phyloP scores from a whole-genome alignment of 2,329 filamentous ascomycete species.

The Monilinia fructigena region DNA sequence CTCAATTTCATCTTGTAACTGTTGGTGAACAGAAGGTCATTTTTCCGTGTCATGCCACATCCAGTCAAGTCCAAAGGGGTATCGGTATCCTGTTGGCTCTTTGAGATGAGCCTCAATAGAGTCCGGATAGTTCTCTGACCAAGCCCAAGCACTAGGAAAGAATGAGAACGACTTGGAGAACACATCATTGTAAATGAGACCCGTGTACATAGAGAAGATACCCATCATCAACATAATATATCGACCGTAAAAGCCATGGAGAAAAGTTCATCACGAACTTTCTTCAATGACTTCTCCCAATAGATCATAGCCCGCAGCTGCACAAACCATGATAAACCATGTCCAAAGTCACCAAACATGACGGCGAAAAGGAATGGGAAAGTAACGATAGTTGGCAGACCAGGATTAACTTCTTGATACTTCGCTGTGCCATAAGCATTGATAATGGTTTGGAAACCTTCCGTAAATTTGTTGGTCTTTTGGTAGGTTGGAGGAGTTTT shows the following conservation, averaged over 20 bases:
- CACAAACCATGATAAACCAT: constrained; percentile 85
- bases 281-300: constrained; percentile 90
- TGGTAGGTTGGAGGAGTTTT: constrained; percentile 97
- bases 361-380: constrained; percentile 99
- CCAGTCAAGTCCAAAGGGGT: constrained; percentile 94
- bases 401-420: constrained; percentile 96
- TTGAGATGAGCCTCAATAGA: constrained; percentile 67
- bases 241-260: constrained; percentile 97
- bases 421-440: constrained; percentile 97
- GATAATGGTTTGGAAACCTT: constrained; percentile 98
- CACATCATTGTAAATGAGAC: constrained; percentile 94
- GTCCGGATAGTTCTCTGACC: constrained; percentile 61
- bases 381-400: constrained; percentile 90
- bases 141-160: constrained; percentile 89
- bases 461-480: constrained; percentile 97
- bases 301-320: constrained; percentile 92
- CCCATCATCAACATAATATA: constrained; percentile 99
- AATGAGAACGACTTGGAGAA: constrained; percentile 92
- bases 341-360: constrained; percentile 99
- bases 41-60: constrained; percentile 97
- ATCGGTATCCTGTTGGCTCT: constrained; percentile 63
- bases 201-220: constrained; percentile 93
- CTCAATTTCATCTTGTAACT: constrained; percentile 99
- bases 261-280: constrained; percentile 89
- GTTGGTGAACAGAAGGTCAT: constrained; percentile 93